Evolutionary conservation across 805 yeast species (phyloP).

Genomic region (Teunomyces funiuensis): DNA sequence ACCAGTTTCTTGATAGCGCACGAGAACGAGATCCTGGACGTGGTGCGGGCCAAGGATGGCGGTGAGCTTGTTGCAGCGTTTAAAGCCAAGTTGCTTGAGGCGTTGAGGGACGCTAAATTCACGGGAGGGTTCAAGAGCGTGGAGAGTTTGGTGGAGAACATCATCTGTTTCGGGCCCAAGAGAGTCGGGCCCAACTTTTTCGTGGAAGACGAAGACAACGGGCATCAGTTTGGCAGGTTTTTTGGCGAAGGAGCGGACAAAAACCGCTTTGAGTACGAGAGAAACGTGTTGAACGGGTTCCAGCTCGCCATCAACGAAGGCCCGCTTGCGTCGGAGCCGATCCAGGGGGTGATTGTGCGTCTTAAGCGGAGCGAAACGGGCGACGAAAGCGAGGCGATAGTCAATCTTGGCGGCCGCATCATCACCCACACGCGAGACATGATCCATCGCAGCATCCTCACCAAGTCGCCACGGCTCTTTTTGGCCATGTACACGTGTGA

Average conservation of each 20-base stretch:
- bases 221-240: conserved; percentile 28
- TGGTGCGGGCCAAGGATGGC: conserved; percentile 24
- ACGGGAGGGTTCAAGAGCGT: conserved; percentile 20
- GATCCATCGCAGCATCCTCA: conserved; percentile 67
- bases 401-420: conserved; percentile 66
- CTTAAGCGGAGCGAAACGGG: conserved; percentile 28
- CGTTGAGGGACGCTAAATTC: conserved; percentile 8
- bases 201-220: conserved; percentile 47
- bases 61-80: conserved; percentile 16
- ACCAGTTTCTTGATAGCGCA: conserved; percentile 49
- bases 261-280: conserved; percentile 44
- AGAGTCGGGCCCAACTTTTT: conserved; percentile 74
- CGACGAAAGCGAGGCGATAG: conserved; percentile 21
- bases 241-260: conserved; percentile 21
- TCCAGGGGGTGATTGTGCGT: conserved; percentile 73
- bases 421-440: conserved; percentile 71
- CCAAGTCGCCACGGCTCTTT: conserved; percentile 86
- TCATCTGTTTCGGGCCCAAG: conserved; percentile 76
- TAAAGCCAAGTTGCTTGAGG: conserved; percentile 12
- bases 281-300: conserved; percentile 76
- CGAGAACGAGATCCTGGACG: conserved; percentile 42
- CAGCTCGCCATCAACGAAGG: conserved; percentile 82
- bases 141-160: conserved; percentile 26
- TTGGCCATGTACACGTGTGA: conserved; percentile 94
- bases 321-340: conserved; percentile 83